These are phyloP conservation scores for Corrigiola litoralis DNA, from an alignment of 179 eudicot genomes.

Conservation along the genomic window DNA sequence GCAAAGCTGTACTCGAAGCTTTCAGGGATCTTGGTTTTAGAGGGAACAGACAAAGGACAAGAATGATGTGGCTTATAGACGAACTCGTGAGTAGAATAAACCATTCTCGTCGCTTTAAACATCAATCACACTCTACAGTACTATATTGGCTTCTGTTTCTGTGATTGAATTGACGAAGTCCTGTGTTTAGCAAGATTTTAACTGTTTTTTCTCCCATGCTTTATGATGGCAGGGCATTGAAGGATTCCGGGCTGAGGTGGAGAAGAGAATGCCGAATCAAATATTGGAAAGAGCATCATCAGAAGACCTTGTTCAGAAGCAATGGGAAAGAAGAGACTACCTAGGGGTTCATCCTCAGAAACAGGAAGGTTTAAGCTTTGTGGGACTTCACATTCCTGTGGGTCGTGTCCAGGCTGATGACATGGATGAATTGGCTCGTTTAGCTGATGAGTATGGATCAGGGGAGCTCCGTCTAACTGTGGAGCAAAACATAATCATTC, in stretches of 20 bases:
- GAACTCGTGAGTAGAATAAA: slow-evolving; percentile 62
- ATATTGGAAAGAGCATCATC: slow-evolving; percentile 67
- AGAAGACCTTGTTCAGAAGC: slow-evolving; percentile 56
- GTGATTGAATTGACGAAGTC: neutral
- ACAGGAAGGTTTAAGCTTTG: slow-evolving; percentile 80
- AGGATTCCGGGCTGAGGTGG: slow-evolving; percentile 83
- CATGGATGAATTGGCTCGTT: slow-evolving; percentile 86
- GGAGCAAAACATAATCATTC: slow-evolving; percentile 89
- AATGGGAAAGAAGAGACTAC: slow-evolving; percentile 91
- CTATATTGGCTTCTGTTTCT: neutral
- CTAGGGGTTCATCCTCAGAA: slow-evolving; percentile 88
- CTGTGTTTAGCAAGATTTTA: neutral
- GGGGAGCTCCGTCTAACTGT: slow-evolving; percentile 95
- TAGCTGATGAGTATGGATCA: slow-evolving; percentile 81
- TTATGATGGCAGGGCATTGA: slow-evolving; percentile 64
- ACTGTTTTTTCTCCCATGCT: neutral
- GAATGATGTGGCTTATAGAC: slow-evolving; percentile 99
- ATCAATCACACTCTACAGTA: no score
- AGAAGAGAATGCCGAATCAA: slow-evolving; percentile 78
- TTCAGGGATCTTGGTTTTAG: slow-evolving; percentile 85
- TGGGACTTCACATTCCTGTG: slow-evolving; percentile 86
- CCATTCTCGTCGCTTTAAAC: neutral
- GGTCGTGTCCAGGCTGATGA: slow-evolving; percentile 92
- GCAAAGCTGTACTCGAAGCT: slow-evolving; percentile 83
- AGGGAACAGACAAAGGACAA: slow-evolving; percentile 84